phyloP scores from a whole-genome alignment of 1,139 yeast genomes.

The Geotrichum fermentans region DNA sequence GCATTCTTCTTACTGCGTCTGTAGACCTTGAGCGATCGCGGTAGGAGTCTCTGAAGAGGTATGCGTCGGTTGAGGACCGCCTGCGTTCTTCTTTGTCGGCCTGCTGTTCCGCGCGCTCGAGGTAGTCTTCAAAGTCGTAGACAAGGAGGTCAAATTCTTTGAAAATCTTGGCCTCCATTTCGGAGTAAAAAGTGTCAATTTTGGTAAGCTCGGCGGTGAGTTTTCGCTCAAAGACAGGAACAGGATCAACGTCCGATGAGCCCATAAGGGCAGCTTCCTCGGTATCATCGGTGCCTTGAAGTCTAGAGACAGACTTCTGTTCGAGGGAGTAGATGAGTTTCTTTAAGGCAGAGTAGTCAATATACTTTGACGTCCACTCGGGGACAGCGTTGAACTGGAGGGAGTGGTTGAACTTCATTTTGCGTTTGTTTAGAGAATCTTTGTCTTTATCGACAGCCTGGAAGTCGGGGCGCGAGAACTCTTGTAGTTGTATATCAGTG shows the following conservation, averaged over 20 bases:
- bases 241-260: constrained; percentile 43
- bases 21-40: constrained; percentile 10
- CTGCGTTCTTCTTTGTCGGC: constrained; percentile 23
- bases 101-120: constrained; percentile 27
- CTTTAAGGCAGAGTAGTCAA: constrained; percentile 61
- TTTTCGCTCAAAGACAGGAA: constrained; percentile 47
- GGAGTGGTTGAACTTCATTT: constrained; percentile 70
- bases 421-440: neutral
- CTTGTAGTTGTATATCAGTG: constrained; percentile 5
- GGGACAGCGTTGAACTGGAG: constrained; percentile 76
- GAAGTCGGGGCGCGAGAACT: neutral
- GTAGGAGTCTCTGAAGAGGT: constrained; percentile 9
- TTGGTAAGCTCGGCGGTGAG: constrained; percentile 54
- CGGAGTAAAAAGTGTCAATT: constrained; percentile 51
- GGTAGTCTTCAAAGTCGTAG: constrained; percentile 38
- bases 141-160: constrained; percentile 46
- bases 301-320: constrained; percentile 30
- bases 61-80: constrained; percentile 10
- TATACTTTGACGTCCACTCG: constrained; percentile 67
- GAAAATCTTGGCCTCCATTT: constrained; percentile 48
- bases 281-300: constrained; percentile 31
- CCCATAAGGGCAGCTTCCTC: constrained; percentile 39
- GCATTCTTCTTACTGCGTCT: neutral
- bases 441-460: neutral
- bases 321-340: constrained; percentile 51